Base-by-base conservation (phyloP, 306 rosid genomes). In the Ziziphus jujuba region DNA sequence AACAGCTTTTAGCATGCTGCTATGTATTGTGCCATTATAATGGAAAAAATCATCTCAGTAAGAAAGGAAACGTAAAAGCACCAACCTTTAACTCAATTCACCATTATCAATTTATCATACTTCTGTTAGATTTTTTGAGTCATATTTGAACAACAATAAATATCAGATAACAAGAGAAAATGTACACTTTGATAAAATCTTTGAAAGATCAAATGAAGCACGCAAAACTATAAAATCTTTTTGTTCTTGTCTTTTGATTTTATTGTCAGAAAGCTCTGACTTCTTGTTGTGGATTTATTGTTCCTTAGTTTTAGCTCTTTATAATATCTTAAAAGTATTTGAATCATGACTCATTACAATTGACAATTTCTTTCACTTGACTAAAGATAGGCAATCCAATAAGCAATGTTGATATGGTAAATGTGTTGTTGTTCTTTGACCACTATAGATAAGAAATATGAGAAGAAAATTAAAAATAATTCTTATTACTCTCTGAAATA, bases 1-100 rank as follows among this genome's bases (percentile, higher is more conserved):
- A n/a, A n/a, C n/a, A n/a, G n/a, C n/a, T n/a, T 88, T 81, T 92
- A 74, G 79, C 96, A 84, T 5, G 99, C 88, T 59, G 96, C 99
- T 69, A 81, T 53, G 20, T 90, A 89, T 97, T 95, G 97, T 61
- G 43, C 65, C 62, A 78, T 35, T 2, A 5, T n/a, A 20, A 44
- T 36, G 75, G 63, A 72, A 65, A n/a, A n/a, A n/a, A n/a, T 63
- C 15, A 80, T n/a, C n/a, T 74, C 66, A 74, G 28, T 28, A 75
- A 51, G 53, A 65, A 67, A 11, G 16, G 65, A 66, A 23, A 48
- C 23, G 43, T 22, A 21, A 59, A 65, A 19, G 24, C 40, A 52
- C 56, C 49, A 68, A 35, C 57, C 66, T 61, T 34, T 34, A 43
- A 28, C 20, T 25, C 31, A 64, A n/a, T 56, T 51, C 28, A 63